A percentile compares a stretch with the other conserved stretches of the same genome.
phyloP scores from a whole-genome alignment of 345 rosid species.

The Turritis glabra region DNA sequence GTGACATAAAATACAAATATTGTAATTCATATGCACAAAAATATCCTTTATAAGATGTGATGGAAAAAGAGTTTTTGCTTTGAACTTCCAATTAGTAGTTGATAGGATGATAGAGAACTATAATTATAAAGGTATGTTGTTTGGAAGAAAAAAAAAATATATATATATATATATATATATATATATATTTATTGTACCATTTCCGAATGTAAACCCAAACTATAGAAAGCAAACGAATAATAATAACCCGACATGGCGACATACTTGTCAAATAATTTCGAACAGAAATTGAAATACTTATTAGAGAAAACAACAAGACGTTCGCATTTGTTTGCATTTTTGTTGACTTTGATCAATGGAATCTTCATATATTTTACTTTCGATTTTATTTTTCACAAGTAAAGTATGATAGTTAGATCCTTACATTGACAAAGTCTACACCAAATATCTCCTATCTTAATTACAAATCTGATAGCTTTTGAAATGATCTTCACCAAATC shows the following conservation, averaged over 20 bases:
- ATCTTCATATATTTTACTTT: slow-evolving; percentile 20
- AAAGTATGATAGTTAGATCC: background rate
- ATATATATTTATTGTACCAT: too few species aligned
- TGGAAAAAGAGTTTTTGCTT: background rate
- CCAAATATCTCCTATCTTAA: slow-evolving; percentile 19
- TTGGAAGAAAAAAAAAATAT: too few species aligned
- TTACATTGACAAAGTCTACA: slow-evolving; percentile 35
- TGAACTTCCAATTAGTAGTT: background rate
- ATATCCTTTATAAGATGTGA: background rate
- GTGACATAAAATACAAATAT: background rate
- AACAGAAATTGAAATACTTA: background rate
- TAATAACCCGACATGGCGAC: slow-evolving; percentile 6
- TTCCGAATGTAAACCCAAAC: background rate
- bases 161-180: too few species aligned
- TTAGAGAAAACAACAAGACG: background rate
- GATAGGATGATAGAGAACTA: background rate
- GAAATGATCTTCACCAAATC: slow-evolving; percentile 35
- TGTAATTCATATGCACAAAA: background rate
- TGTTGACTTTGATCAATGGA: slow-evolving; percentile 34
- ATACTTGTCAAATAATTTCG: slow-evolving; percentile 11
- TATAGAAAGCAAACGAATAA: slow-evolving; percentile 5
- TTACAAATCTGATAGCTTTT: slow-evolving; percentile 23
- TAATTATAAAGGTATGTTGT: too few species aligned
- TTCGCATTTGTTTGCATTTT: slow-evolving; percentile 26
- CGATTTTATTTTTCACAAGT: background rate